A percentile compares a stretch with the other conserved stretches of the same genome.
phyloP scores from a whole-genome alignment of 495 filamentous ascomycete species.

The Corynascus novoguineensis region DNA sequence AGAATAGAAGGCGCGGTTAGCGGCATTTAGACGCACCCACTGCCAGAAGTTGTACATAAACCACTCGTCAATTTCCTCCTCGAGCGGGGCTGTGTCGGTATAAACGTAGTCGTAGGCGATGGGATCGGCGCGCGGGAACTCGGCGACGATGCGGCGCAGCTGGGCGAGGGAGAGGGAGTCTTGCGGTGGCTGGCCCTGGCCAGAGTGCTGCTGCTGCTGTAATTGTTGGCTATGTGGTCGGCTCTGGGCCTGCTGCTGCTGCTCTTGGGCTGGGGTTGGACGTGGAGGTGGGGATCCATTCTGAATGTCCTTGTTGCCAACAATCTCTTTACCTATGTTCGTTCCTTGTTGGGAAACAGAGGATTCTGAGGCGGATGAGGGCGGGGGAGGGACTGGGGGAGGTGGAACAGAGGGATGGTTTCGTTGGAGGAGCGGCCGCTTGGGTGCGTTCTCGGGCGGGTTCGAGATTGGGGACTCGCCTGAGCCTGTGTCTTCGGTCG shows the following conservation, averaged over 20 bases:
- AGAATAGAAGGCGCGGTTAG: slow-evolving; percentile 67
- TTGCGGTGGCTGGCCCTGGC: slow-evolving; percentile 26
- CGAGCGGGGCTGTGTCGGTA: slow-evolving; percentile 69
- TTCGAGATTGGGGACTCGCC: neutral
- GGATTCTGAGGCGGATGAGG: slow-evolving; percentile 9
- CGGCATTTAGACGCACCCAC: slow-evolving; percentile 65
- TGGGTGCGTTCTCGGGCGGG: slow-evolving; percentile 4
- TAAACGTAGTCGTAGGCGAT: slow-evolving; percentile 93
- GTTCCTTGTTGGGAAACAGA: neutral
- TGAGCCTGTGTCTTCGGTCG: neutral
- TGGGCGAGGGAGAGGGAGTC: slow-evolving; percentile 83
- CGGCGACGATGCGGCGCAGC: slow-evolving; percentile 70
- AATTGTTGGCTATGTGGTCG: too few relatives aligned
- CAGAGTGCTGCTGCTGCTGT: neutral
- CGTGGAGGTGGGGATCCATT: neutral
- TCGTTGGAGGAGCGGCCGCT: slow-evolving; percentile 16
- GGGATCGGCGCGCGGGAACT: slow-evolving; percentile 70
- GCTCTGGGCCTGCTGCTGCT: neutral
- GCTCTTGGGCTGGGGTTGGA: neutral
- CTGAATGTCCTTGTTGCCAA: too few relatives aligned
- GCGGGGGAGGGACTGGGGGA: neutral
- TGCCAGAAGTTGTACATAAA: slow-evolving; percentile 74
- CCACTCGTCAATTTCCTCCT: slow-evolving; percentile 93
- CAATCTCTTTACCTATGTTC: too few relatives aligned
- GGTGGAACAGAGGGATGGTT: slow-evolving; percentile 10